Conservation (phyloP, 2,329 filamentous ascomycete genomes). For the Rugonectria rugulosa region DNA sequence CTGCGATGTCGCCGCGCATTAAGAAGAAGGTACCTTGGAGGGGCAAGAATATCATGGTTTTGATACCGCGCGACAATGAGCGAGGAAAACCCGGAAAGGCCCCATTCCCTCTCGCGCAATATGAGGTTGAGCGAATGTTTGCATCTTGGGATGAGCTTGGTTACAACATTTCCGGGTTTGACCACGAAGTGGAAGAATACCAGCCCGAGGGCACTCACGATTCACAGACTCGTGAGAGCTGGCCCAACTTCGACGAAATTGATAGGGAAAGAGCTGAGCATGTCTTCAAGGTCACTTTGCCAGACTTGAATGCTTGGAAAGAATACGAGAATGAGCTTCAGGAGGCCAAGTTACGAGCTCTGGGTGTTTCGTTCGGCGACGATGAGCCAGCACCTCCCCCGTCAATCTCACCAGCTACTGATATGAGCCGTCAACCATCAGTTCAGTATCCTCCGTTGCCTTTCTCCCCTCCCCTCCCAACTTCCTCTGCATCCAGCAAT, state of each 20-base stretch:
- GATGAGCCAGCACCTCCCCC: constrained; percentile 70
- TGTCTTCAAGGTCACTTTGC: constrained; percentile 70
- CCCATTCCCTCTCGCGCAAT: constrained; percentile 60
- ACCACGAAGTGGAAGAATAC: constrained; percentile 60
- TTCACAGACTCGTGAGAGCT: constrained; percentile 72
- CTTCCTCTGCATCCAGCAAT: constrained; percentile 79
- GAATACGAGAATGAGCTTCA: constrained; percentile 82
- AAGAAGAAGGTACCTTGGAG: constrained; percentile 80
- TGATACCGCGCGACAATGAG: constrained; percentile 72
- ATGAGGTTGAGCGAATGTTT: constrained; percentile 68
- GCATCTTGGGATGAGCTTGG: constrained; percentile 73
- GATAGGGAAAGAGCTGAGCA: constrained; percentile 60
- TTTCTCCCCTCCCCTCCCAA: constrained; percentile 84
- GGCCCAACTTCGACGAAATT: constrained; percentile 70
- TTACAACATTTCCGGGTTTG: constrained; percentile 74
- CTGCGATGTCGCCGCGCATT: constrained; percentile 58
- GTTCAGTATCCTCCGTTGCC: constrained; percentile 78
- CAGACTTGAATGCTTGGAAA: constrained; percentile 75
- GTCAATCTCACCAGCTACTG: constrained; percentile 71
- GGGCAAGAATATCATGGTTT: constrained; percentile 76
- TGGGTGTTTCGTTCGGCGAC: constrained; percentile 84
- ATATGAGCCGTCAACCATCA: constrained; percentile 73
- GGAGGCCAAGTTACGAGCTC: constrained; percentile 89
- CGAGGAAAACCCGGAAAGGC: constrained; percentile 65
- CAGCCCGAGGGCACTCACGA: constrained; percentile 50